A percentile compares a stretch with the other conserved stretches of the same genome.
Evolutionary conservation across 768 basidiomycete genomes (phyloP).

Genomic region (Podaxis sp.): DNA sequence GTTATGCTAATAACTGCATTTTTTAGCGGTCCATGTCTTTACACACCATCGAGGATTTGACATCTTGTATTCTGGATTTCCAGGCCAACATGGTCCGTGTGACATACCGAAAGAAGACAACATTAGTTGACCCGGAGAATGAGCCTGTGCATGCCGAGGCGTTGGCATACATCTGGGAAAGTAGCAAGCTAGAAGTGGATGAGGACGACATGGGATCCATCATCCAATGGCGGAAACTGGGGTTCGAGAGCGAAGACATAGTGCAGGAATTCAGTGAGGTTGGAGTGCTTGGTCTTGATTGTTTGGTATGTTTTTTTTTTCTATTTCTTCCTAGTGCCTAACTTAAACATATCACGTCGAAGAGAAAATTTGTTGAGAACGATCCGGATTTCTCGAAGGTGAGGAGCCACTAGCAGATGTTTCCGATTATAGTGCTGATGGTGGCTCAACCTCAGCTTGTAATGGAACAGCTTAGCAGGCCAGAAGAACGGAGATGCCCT

Average conservation of each 20-base stretch:
- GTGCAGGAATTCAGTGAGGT: constrained; percentile 74
- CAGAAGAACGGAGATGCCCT: constrained; percentile 74
- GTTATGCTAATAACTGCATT: neutral
- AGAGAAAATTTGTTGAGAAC: constrained; percentile 68
- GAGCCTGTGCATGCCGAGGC: constrained; percentile 56
- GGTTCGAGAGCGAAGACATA: constrained; percentile 75
- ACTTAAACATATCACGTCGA: neutral
- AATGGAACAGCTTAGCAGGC: constrained; percentile 76
- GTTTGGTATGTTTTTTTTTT: constrained; percentile 51
- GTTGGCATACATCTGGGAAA: constrained; percentile 68
- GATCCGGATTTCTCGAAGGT: constrained; percentile 82
- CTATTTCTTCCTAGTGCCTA: neutral
- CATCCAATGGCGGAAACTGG: constrained; percentile 75
- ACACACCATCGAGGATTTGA: constrained; percentile 77
- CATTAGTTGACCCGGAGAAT: constrained; percentile 65
- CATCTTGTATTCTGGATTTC: constrained; percentile 83
- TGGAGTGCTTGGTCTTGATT: constrained; percentile 80
- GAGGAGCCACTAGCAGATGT: constrained; percentile 5
- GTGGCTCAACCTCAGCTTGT: constrained; percentile 53
- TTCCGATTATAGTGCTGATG: constrained; percentile 2
- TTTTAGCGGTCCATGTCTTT: constrained; percentile 77
- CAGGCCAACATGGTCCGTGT: constrained; percentile 83
- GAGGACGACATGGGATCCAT: constrained; percentile 44
- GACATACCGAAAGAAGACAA: constrained; percentile 78
- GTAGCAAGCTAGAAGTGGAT: constrained; percentile 55